These are phyloP conservation scores for Ophiostoma himal-ulmi DNA, from an alignment of 2,329 filamentous ascomycete species.

Conservation along the genomic window DNA sequence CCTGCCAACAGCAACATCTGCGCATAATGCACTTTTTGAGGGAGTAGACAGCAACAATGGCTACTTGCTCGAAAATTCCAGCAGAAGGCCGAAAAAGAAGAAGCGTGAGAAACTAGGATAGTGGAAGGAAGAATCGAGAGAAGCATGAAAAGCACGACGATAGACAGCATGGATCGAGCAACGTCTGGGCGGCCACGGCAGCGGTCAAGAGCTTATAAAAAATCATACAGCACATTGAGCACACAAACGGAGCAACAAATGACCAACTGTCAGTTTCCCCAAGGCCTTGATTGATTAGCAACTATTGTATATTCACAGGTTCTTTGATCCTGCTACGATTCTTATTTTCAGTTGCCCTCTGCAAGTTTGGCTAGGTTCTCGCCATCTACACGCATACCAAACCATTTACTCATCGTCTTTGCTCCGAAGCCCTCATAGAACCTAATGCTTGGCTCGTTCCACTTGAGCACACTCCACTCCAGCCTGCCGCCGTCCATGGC, in stretches of 20 bases:
- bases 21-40: slow-evolving; percentile 44
- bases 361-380: slow-evolving; percentile 58
- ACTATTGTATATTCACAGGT: neutral
- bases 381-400: slow-evolving; percentile 67
- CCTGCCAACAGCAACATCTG: slow-evolving; percentile 31
- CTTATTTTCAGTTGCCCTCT: neutral
- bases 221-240: neutral
- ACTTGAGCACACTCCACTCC: slow-evolving; percentile 88
- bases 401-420: slow-evolving; percentile 62
- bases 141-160: neutral
- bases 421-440: slow-evolving; percentile 76
- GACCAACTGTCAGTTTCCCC: neutral
- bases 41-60: slow-evolving; percentile 36
- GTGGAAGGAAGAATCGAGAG: neutral
- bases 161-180: neutral
- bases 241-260: neutral
- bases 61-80: slow-evolving; percentile 3
- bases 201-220: neutral
- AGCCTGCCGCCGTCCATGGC: slow-evolving; percentile 67
- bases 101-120: neutral
- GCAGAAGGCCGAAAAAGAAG: neutral
- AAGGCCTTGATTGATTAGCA: neutral
- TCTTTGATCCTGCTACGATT: neutral
- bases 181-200: neutral
- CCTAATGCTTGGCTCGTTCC: slow-evolving; percentile 84